Evolutionary conservation across 805 yeast genomes (phyloP).

Genomic region (Tetrapisispora phaffii): DNA sequence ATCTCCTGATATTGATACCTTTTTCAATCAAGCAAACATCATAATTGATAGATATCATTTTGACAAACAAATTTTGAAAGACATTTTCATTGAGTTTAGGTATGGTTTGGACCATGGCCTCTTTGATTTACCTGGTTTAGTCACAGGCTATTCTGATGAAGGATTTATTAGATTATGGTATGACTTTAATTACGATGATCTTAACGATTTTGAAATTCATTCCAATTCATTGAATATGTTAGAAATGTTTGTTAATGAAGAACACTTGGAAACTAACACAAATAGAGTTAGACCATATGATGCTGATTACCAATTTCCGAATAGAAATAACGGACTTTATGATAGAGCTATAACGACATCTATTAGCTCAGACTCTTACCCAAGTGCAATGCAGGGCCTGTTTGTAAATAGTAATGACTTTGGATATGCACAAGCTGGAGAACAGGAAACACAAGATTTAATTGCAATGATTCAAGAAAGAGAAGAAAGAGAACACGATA

Average conservation of each 20-base stretch:
- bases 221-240: background rate
- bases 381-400: background rate
- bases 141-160: background rate
- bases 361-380: too few species aligned
- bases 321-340: too few species aligned
- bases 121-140: background rate
- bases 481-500: conserved; percentile 25
- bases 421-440: conserved; percentile 5
- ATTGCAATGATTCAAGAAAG: conserved; percentile 28
- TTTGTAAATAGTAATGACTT: background rate
- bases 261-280: background rate
- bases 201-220: background rate
- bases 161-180: conserved; percentile 1
- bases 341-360: background rate
- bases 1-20: background rate
- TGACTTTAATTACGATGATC: background rate
- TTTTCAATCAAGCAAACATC: background rate
- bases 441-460: conserved; percentile 21
- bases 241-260: background rate
- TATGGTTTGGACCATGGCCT: background rate
- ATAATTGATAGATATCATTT: background rate
- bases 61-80: background rate
- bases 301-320: background rate
- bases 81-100: background rate
- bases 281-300: background rate